These are phyloP conservation scores for Vitis rotundifolia DNA, from an alignment of 164 flowering plant species.

Conservation along the genomic window DNA sequence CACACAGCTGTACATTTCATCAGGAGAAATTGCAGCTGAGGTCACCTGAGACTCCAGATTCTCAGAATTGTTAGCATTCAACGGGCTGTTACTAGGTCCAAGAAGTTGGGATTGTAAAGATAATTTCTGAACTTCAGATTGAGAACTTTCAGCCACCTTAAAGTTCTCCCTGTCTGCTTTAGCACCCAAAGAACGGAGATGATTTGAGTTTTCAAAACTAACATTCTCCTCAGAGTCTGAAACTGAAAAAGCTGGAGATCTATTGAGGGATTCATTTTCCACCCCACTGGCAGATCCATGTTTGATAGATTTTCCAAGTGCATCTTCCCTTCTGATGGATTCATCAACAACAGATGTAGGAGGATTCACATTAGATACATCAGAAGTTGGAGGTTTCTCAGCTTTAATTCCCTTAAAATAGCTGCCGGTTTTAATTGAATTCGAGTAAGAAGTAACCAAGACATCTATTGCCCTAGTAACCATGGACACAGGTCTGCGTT, in stretches of 20 bases:
- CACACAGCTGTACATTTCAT: constrained; percentile 78
- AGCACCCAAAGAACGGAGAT: constrained; percentile 15
- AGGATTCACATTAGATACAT: constrained; percentile 24
- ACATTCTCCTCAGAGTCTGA: constrained; percentile 62
- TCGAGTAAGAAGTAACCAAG: constrained; percentile 60
- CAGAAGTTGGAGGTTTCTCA: constrained; percentile 41
- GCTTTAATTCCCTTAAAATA: constrained; percentile 38
- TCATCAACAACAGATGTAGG: constrained; percentile 30
- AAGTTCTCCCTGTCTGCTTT: constrained; percentile 20
- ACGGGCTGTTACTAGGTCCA: constrained; percentile 27
- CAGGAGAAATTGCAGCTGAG: constrained; percentile 81
- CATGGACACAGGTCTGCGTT: constrained; percentile 68
- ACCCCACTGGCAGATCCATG: constrained; percentile 19
- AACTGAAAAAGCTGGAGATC: constrained; percentile 28
- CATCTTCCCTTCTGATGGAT: constrained; percentile 24
- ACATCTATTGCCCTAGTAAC: constrained; percentile 79
- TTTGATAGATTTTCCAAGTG: constrained; percentile 25
- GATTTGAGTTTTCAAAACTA: constrained; percentile 18
- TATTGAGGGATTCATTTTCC: constrained; percentile 28
- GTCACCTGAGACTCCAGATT: constrained; percentile 48
- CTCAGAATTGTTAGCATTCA: constrained; percentile 44
- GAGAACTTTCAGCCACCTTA: constrained; percentile 26
- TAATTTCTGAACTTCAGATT: constrained; percentile 30
- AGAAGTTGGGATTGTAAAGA: constrained; percentile 36
- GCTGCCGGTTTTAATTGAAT: constrained; percentile 53